Base-by-base conservation (phyloP, 2,329 filamentous ascomycete genomes). In the Exserohilum turcica region DNA sequence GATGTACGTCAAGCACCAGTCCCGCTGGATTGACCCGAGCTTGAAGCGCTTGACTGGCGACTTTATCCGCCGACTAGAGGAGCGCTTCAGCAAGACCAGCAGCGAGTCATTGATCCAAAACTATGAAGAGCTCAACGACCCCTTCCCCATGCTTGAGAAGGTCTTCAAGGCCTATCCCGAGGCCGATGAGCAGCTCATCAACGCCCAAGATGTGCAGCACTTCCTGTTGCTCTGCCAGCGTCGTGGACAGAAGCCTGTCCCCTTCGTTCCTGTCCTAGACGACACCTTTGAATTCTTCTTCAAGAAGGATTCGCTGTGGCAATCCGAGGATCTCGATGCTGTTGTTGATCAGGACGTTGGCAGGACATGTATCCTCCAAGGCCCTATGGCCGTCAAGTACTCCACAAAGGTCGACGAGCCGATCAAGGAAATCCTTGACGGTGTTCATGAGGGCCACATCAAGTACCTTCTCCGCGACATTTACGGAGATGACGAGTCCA, bases 241-340 rank as follows among this genome's bases (percentile, higher is more conserved):
- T 32, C 90, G 89, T 42, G 89, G 88, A 35, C 94, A 99, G 81
- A 99, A 99, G 83, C 94, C 94, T 2, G 90, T 95, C 24, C 94
- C 93, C 0, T 99, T 99, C 73, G 92, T 99, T 27, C 94, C 94
- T 5, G 83, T 89, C n/a, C 83, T 99, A 18, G 94, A 99, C 67
- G 92, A 96, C 59, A 96, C 93, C 73, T 99, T 99, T 64, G 94
- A 99, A 74, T 96, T 95, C 79, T 99, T 91, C 81, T 99, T 99
- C 88, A 99, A 99, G 86, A 99, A 99, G 81, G 94, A 99, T 76
- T 99, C 94, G 1, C 84, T 99, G 6, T 99, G 94, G 94, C 94
- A 99, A 78, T 97, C 94, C 1, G 94, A 99, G 77, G 94, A 99
- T 70, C 82, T 99, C 9, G 93, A 95, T 69, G 94, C 94, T 48